A percentile compares a stretch with the other conserved stretches of the same genome.
phyloP scores from a whole-genome alignment of 2,329 filamentous ascomycete species.

The Colletotrichum tamarilloi region DNA sequence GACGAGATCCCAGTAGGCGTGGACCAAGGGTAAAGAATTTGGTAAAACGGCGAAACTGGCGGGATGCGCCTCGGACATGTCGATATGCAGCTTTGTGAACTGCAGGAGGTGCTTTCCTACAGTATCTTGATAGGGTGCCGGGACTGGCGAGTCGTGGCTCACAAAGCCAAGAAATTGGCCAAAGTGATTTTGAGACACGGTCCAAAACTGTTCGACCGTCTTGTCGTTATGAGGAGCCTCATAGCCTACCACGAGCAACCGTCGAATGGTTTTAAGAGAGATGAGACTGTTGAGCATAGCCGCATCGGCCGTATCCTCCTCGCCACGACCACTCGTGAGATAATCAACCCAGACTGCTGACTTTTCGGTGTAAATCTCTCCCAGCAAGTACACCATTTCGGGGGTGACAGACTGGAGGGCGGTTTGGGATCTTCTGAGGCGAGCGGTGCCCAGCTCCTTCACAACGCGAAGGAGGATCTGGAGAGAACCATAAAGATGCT shows the following conservation, averaged over 20 bases:
- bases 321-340: conserved; percentile 66
- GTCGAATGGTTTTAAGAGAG: conserved; percentile 82
- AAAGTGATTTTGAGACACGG: conserved; percentile 79
- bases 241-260: conserved; percentile 84
- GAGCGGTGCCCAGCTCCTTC: conserved; percentile 88
- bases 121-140: conserved; percentile 66
- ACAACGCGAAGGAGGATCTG: conserved; percentile 85
- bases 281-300: conserved; percentile 82
- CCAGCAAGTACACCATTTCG: conserved; percentile 84
- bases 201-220: conserved; percentile 84
- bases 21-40: conserved; percentile 80
- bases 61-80: conserved; percentile 83
- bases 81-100: conserved; percentile 89
- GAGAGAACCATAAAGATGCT: conserved; percentile 78
- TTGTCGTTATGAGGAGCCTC: conserved; percentile 84
- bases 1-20: conserved; percentile 87
- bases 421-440: conserved; percentile 79
- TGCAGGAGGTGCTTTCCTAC: conserved; percentile 91
- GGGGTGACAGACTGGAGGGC: conserved; percentile 83
- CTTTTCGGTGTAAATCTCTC: conserved; percentile 81
- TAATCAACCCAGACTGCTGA: conserved; percentile 75
- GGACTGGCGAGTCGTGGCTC: conserved; percentile 63
- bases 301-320: conserved; percentile 68
- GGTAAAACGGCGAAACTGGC: conserved; percentile 86
- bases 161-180: conserved; percentile 78